Percentiles rank a stretch among this genome's conserved stretches.
phyloP scores from a whole-genome alignment of 495 filamentous ascomycete genomes.

The Hyphodiscus hymeniophilus region DNA sequence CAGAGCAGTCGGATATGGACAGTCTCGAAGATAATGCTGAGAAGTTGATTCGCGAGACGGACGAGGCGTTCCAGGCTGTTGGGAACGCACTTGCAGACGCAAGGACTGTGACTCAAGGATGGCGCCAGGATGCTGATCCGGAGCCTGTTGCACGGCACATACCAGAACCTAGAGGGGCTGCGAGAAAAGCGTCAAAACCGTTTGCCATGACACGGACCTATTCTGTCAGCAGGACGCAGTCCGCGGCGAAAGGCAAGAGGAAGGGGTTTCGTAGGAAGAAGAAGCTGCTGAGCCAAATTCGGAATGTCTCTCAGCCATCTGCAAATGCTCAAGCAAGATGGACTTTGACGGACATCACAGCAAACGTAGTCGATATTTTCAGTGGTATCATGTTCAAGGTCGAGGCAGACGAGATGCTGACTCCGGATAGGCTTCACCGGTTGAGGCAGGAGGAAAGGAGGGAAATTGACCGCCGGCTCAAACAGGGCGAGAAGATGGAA shows the following conservation, averaged over 20 bases:
- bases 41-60: slow-evolving; percentile 37
- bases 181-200: neutral
- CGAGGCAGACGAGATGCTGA: slow-evolving; percentile 46
- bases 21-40: slow-evolving; percentile 26
- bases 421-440: slow-evolving; percentile 19
- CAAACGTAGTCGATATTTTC: slow-evolving; percentile 40
- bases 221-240: slow-evolving; percentile 17
- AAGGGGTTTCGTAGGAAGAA: slow-evolving; percentile 28
- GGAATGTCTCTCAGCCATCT: slow-evolving; percentile 15
- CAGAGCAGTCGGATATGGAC: slow-evolving; percentile 15
- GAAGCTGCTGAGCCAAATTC: neutral
- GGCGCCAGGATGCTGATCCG: slow-evolving; percentile 3
- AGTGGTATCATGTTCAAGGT: slow-evolving; percentile 33
- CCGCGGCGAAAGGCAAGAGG: slow-evolving; percentile 31
- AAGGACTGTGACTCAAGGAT: slow-evolving; percentile 19
- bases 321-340: slow-evolving; percentile 33
- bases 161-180: neutral
- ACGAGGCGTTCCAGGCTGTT: slow-evolving; percentile 33
- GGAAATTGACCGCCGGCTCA: neutral
- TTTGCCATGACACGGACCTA: neutral
- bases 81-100: slow-evolving; percentile 28
- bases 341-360: slow-evolving; percentile 38
- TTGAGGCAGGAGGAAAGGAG: neutral
- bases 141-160: neutral
- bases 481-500: neutral